Percentiles rank a stretch among this genome's conserved stretches.
phyloP scores from a whole-genome alignment of 768 basidiomycete genomes.

The Ramaria sp. region DNA sequence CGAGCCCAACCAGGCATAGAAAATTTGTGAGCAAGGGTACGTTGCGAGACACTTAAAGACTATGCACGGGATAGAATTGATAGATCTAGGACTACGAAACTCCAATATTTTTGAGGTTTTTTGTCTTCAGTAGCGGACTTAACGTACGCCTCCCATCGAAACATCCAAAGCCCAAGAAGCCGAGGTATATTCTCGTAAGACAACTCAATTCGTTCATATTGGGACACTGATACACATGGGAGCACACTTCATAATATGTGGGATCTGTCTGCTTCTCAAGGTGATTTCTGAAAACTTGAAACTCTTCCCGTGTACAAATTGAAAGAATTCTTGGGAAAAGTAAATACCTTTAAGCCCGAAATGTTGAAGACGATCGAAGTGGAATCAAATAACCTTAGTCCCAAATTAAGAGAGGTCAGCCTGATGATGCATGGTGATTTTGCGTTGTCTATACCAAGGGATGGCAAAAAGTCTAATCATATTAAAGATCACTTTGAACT shows the following conservation, averaged over 20 bases:
- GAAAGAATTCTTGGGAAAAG: neutral
- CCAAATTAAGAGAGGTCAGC: conserved; percentile 48
- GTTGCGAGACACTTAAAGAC: no score
- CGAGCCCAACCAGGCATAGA: no score
- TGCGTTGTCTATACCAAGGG: neutral
- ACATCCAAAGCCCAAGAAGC: neutral
- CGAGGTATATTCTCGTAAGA: neutral
- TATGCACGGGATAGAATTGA: no score
- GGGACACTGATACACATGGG: neutral
- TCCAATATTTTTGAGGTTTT: no score
- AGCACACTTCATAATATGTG: neutral
- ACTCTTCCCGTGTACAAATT: neutral
- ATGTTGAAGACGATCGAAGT: conserved; percentile 48
- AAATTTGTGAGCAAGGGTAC: no score
- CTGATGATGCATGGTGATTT: conserved; percentile 61
- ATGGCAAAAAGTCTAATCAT: neutral
- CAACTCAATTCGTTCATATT: neutral
- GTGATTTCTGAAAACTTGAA: neutral
- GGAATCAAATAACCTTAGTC: conserved; percentile 44
- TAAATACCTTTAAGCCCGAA: conserved; percentile 38
- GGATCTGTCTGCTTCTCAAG: neutral
- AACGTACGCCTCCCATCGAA: no score
- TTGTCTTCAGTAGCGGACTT: no score
- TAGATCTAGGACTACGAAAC: no score
- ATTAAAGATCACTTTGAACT: conserved; percentile 16